A percentile compares a stretch with the other conserved stretches of the same genome.
Evolutionary conservation across 2,329 filamentous ascomycete species (phyloP).

Genomic region (Calonectria honghensis): DNA sequence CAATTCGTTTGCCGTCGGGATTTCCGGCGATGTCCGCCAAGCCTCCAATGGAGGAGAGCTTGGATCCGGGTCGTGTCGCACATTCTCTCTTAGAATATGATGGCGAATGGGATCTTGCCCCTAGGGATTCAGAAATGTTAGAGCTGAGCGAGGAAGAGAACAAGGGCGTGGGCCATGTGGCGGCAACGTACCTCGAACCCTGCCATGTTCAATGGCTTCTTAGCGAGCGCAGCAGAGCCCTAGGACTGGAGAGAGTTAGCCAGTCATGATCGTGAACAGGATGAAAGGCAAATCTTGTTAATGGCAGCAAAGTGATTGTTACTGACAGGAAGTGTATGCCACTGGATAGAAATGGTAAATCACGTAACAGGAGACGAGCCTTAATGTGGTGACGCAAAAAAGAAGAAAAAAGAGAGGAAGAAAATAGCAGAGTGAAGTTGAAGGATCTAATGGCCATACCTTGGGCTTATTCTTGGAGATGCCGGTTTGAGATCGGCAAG

Average conservation of each 20-base stretch:
- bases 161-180: neutral
- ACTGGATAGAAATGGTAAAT: neutral
- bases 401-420: no score
- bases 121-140: neutral
- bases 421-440: neutral
- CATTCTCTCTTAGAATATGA: constrained; percentile 34
- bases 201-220: neutral
- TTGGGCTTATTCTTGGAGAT: neutral
- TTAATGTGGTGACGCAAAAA: neutral
- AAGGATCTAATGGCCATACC: neutral
- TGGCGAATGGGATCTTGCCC: constrained; percentile 10
- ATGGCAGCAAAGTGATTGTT: neutral
- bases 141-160: neutral
- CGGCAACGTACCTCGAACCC: neutral
- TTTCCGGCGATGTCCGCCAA: constrained; percentile 49
- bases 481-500: neutral
- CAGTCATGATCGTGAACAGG: neutral
- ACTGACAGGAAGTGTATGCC: neutral
- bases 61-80: neutral
- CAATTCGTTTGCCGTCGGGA: constrained; percentile 53
- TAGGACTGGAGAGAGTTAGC: neutral
- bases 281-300: neutral
- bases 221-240: no score
- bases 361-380: neutral
- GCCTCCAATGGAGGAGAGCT: neutral